A percentile compares a stretch with the other conserved stretches of the same genome.
Conservation (phyloP, 108 stramenopile genomes). For the Schizochytrium sp. region DNA sequence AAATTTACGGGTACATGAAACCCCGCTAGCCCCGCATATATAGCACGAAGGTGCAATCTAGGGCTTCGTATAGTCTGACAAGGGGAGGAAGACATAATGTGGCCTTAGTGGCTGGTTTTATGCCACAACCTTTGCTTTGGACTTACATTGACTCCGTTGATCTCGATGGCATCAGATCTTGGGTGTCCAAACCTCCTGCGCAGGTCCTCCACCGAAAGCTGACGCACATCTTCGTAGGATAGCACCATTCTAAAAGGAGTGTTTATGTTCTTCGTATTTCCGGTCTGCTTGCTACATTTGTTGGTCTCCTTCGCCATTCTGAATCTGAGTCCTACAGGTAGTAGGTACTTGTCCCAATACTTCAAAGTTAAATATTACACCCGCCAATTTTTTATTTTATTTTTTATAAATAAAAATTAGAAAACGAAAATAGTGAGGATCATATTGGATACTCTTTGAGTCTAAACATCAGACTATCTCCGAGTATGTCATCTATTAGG, state of each 20-base stretch:
- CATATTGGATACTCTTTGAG: too few species aligned
- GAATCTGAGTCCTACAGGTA: not conserved
- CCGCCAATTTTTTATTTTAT: too few species aligned
- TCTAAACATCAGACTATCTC: too few species aligned
- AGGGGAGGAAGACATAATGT: not conserved
- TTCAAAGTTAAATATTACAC: not conserved
- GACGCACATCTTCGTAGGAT: constrained; percentile 19
- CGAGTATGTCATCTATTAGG: too few species aligned
- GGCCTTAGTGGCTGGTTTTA: too few species aligned
- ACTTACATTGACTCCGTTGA: constrained; percentile 59
- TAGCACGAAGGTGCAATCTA: not conserved
- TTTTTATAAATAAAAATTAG: too few species aligned
- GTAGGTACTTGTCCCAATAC: not conserved
- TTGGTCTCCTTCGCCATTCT: not conserved
- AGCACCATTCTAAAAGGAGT: not conserved
- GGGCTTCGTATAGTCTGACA: not conserved
- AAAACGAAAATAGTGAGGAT: too few species aligned
- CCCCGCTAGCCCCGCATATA: not conserved
- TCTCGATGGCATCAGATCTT: not conserved
- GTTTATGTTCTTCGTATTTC: not conserved
- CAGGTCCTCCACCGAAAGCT: not conserved
- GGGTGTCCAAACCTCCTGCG: not conserved
- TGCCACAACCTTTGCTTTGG: too few species aligned
- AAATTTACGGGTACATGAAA: not conserved
- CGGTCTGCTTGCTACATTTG: not conserved